Evolutionary conservation across 2,329 filamentous ascomycete species (phyloP).

Genomic region (Diaporthe sp.): DNA sequence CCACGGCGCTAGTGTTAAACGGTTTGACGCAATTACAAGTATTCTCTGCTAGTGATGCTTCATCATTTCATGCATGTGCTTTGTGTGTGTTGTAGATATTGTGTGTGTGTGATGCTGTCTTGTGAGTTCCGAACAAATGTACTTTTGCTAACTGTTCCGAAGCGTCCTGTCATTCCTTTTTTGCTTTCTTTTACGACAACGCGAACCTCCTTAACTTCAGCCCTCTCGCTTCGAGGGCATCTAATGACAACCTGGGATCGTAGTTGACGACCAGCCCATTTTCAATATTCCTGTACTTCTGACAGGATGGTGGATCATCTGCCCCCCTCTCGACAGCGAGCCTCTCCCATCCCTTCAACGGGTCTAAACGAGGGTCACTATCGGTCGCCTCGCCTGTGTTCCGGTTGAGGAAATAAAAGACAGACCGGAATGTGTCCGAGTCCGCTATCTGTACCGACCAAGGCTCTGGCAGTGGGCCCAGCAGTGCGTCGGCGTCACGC

Average conservation of each 20-base stretch:
- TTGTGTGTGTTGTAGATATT: background rate
- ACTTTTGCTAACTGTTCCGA: background rate
- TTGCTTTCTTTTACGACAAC: background rate
- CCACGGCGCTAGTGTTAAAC: conserved; percentile 28
- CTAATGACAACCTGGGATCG: background rate
- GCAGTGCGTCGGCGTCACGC: background rate
- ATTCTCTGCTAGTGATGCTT: background rate
- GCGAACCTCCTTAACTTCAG: background rate
- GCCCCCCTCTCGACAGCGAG: background rate
- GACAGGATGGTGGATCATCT: background rate
- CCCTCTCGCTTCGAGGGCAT: background rate
- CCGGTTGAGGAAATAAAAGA: background rate
- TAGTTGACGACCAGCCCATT: background rate
- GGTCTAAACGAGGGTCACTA: background rate
- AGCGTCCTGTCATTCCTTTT: background rate
- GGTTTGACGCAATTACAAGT: conserved; percentile 14
- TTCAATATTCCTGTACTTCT: background rate
- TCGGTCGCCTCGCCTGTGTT: background rate
- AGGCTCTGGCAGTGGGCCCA: background rate
- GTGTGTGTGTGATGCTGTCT: background rate
- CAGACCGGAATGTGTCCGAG: background rate
- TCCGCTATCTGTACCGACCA: background rate
- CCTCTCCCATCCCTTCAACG: background rate
- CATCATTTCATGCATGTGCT: background rate
- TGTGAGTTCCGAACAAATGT: too few relatives aligned